Evolutionary conservation across 2,329 filamentous ascomycete species (phyloP).

Genomic region (Penicillium glabrum): DNA sequence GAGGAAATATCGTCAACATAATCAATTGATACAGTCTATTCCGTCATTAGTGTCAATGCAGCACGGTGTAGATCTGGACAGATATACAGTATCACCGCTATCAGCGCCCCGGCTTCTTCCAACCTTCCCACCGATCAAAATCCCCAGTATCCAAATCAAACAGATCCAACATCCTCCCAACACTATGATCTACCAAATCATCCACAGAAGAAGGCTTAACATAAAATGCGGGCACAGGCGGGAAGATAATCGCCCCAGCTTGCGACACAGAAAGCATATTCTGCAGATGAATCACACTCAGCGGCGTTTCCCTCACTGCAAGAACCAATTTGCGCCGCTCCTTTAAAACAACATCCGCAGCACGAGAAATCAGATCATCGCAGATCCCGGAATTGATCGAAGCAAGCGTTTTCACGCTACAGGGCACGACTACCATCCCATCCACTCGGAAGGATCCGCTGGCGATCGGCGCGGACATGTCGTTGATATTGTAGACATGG

Average conservation of each 20-base stretch:
- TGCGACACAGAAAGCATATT: slow-evolving; percentile 38
- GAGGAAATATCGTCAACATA: too few relatives aligned
- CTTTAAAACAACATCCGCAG: slow-evolving; percentile 46
- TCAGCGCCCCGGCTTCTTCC: slow-evolving; percentile 10
- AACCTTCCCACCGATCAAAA: slow-evolving; percentile 34
- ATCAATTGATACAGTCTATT: too few relatives aligned
- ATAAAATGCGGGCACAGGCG: slow-evolving; percentile 49
- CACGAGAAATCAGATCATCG: slow-evolving; percentile 38
- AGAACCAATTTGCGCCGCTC: slow-evolving; percentile 39
- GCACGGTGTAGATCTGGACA: background rate
- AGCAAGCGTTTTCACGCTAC: slow-evolving; percentile 45
- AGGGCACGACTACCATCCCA: slow-evolving; percentile 32
- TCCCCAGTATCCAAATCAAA: slow-evolving; percentile 44
- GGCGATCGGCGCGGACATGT: slow-evolving; percentile 43
- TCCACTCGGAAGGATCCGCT: slow-evolving; percentile 41
- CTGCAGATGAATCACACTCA: slow-evolving; percentile 41
- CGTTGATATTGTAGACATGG: slow-evolving; percentile 34
- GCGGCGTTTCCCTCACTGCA: slow-evolving; percentile 41
- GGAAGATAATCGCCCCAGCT: slow-evolving; percentile 45
- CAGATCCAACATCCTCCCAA: slow-evolving; percentile 49
- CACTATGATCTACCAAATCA: slow-evolving; percentile 47
- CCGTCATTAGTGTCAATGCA: background rate
- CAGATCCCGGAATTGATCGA: slow-evolving; percentile 24
- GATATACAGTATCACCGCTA: background rate
- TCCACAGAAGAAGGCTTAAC: slow-evolving; percentile 40